Conservation (phyloP, 192 early-diverging fungal genomes). For the Dispira parvispora region DNA sequence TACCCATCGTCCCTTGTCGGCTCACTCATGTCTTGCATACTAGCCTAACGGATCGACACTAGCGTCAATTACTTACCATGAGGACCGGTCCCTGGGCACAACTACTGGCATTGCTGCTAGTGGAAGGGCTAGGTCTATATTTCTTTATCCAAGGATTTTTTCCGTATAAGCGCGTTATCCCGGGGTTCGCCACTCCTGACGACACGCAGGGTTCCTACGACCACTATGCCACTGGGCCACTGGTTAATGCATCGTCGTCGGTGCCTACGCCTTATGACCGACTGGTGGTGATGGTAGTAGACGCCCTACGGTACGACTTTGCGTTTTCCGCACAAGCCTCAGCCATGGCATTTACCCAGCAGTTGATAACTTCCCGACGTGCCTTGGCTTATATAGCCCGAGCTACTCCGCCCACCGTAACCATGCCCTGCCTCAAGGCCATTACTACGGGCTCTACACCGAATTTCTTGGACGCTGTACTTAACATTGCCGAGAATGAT, state of each 20-base stretch:
- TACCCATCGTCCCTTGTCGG: no score
- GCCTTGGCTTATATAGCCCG: conserved; percentile 27
- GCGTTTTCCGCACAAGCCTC: conserved; percentile 40
- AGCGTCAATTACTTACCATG: no score
- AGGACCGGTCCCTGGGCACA: no score
- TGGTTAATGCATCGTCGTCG: neutral
- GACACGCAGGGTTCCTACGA: conserved; percentile 8
- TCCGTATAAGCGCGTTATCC: conserved; percentile 53
- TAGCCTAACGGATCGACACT: no score
- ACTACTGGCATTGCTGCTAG: neutral
- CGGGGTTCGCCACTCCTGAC: conserved; percentile 33
- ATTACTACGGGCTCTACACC: conserved; percentile 60
- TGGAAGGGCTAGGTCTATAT: conserved; percentile 43
- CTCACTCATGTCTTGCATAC: no score
- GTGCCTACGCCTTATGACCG: conserved; percentile 21
- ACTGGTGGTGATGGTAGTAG: conserved; percentile 56
- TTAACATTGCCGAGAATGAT: conserved; percentile 69
- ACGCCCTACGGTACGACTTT: conserved; percentile 63
- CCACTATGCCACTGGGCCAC: no score
- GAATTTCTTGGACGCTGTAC: conserved; percentile 62
- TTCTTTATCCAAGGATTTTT: conserved; percentile 61
- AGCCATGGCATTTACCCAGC: conserved; percentile 42
- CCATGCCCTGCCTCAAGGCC: conserved; percentile 67
- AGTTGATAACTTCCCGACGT: conserved; percentile 24
- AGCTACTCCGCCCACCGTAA: conserved; percentile 53